A percentile compares a stretch with the other conserved stretches of the same genome.
Evolutionary conservation across 2,329 filamentous ascomycete species (phyloP).

Genomic region (Paraphaeosphaeria sporulosa): DNA sequence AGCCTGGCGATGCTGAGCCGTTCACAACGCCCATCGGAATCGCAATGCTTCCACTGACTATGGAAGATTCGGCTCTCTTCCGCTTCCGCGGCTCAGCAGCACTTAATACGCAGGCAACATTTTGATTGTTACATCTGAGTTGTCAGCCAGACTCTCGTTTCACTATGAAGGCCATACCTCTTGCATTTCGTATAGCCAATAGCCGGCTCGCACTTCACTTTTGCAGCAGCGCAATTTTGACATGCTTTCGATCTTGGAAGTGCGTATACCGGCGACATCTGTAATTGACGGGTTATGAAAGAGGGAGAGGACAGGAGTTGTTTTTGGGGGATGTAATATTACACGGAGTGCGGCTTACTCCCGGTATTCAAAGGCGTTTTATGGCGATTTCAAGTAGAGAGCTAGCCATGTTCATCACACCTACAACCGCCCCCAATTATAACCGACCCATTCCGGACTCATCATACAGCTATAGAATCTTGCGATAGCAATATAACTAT

Average conservation of each 20-base stretch:
- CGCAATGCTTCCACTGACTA: background rate
- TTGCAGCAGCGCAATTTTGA: conserved; percentile 16
- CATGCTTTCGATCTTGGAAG: conserved; percentile 19
- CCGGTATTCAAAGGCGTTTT: background rate
- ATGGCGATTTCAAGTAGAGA: background rate
- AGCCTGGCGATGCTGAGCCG: background rate
- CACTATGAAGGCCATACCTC: conserved; percentile 12
- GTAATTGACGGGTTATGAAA: background rate
- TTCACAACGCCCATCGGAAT: background rate
- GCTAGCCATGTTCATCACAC: background rate
- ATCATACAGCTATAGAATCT: too few species aligned
- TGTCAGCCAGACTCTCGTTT: background rate
- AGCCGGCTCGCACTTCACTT: conserved; percentile 22
- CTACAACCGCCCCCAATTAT: background rate
- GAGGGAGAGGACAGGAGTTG: background rate
- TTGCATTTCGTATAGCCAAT: conserved; percentile 20
- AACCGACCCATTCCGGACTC: too few species aligned
- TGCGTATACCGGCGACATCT: conserved; percentile 15
- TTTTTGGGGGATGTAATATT: background rate
- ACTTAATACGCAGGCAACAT: conserved; percentile 16
- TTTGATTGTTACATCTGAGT: conserved; percentile 16
- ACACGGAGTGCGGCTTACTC: background rate
- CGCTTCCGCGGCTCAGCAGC: conserved; percentile 18
- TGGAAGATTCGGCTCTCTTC: conserved; percentile 1
- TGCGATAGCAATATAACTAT: too few species aligned